Evolutionary conservation across 2,329 filamentous ascomycete genomes (phyloP).

Genomic region (Monosporascus cannonballus): DNA sequence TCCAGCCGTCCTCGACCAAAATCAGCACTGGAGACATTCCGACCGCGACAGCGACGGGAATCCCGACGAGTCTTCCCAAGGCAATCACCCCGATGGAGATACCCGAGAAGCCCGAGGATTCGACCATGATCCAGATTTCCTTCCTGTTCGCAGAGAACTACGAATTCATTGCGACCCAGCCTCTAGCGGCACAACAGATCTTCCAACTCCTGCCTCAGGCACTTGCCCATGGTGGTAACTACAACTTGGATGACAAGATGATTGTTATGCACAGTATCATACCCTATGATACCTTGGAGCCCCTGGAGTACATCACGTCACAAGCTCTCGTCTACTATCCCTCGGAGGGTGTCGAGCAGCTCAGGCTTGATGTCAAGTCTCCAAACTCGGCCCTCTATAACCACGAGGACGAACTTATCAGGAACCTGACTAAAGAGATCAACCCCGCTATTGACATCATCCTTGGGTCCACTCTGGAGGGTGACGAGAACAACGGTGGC

Average conservation of each 20-base stretch:
- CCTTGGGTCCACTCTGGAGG: slow-evolving; percentile 36
- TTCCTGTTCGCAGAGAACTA: slow-evolving; percentile 81
- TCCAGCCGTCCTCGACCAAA: slow-evolving; percentile 42
- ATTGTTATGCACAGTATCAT: slow-evolving; percentile 65
- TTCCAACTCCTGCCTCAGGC: slow-evolving; percentile 72
- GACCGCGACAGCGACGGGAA: slow-evolving; percentile 41
- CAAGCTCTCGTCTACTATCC: slow-evolving; percentile 74
- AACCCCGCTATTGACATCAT: slow-evolving; percentile 73
- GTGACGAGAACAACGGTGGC: slow-evolving; percentile 31
- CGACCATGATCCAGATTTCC: slow-evolving; percentile 72
- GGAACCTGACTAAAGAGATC: slow-evolving; percentile 71
- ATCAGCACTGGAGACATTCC: slow-evolving; percentile 31
- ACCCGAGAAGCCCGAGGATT: slow-evolving; percentile 51
- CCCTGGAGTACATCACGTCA: slow-evolving; percentile 75
- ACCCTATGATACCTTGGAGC: slow-evolving; percentile 65
- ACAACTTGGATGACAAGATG: slow-evolving; percentile 40
- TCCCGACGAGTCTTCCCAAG: slow-evolving; percentile 64
- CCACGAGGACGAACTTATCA: slow-evolving; percentile 58
- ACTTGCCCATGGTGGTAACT: slow-evolving; percentile 56
- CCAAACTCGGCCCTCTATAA: slow-evolving; percentile 71
- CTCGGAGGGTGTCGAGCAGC: slow-evolving; percentile 56
- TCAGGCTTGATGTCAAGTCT: slow-evolving; percentile 64
- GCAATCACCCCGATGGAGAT: slow-evolving; percentile 65
- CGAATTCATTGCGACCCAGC: slow-evolving; percentile 66
- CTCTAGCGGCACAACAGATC: slow-evolving; percentile 74